These are phyloP conservation scores for Blastobotrys chiropterorum DNA, from an alignment of 805 yeast species.

Conservation along the genomic window DNA sequence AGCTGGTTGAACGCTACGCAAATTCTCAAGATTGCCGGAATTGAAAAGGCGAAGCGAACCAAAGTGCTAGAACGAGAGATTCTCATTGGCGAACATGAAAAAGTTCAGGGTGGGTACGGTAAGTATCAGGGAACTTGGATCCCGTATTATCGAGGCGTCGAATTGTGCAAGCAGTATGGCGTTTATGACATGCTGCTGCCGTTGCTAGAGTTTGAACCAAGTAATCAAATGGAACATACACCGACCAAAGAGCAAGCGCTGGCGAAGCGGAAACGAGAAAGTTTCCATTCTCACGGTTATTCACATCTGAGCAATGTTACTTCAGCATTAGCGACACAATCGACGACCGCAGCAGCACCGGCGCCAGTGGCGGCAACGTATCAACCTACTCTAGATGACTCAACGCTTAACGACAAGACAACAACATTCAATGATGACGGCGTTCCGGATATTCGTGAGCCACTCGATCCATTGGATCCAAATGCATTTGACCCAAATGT, in stretches of 20 bases:
- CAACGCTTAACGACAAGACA: background rate
- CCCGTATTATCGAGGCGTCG: slow-evolving; percentile 53
- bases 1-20: slow-evolving; percentile 70
- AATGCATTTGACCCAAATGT: slow-evolving; percentile 9
- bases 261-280: slow-evolving; percentile 29
- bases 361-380: background rate
- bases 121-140: slow-evolving; percentile 74
- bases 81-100: slow-evolving; percentile 58
- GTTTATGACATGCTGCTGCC: slow-evolving; percentile 49
- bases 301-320: background rate
- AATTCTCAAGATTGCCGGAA: slow-evolving; percentile 59
- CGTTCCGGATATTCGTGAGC: slow-evolving; percentile 15
- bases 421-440: slow-evolving; percentile 21
- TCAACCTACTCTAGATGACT: background rate
- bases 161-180: slow-evolving; percentile 55
- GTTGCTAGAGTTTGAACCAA: slow-evolving; percentile 40
- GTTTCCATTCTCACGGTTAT: background rate
- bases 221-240: slow-evolving; percentile 33
- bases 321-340: background rate
- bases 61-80: slow-evolving; percentile 60
- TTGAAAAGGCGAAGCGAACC: slow-evolving; percentile 59
- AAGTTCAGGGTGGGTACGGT: slow-evolving; percentile 71
- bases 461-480: slow-evolving; percentile 41
- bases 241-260: slow-evolving; percentile 46
- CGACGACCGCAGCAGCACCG: background rate